Evolutionary conservation across 805 yeast genomes (phyloP).

Genomic region (Cyberlindnera amylophila): DNA sequence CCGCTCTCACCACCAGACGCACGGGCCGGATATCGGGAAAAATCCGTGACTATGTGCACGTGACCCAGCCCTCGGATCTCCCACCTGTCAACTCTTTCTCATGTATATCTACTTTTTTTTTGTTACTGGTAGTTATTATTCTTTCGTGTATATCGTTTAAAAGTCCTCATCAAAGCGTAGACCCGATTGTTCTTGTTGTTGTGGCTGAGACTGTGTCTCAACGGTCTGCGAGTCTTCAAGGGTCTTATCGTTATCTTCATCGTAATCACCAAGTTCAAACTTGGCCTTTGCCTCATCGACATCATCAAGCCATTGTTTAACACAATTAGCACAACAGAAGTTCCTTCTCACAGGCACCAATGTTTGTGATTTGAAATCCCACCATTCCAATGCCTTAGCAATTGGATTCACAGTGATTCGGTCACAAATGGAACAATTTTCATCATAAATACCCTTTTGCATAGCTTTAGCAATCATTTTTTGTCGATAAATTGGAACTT

Average conservation of each 20-base stretch:
- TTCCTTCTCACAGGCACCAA: constrained; percentile 49
- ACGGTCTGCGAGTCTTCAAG: background rate
- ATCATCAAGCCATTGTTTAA: constrained; percentile 29
- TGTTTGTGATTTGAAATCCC: constrained; percentile 53
- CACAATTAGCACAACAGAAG: constrained; percentile 54
- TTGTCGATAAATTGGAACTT: constrained; percentile 44
- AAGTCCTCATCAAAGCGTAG: constrained; percentile 1
- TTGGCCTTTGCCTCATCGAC: constrained; percentile 12
- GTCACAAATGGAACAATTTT: constrained; percentile 50
- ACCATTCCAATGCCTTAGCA: constrained; percentile 63
- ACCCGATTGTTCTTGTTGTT: background rate
- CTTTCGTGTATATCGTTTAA: too few relatives aligned
- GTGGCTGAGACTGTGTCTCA: background rate
- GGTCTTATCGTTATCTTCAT: background rate
- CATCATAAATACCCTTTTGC: constrained; percentile 47
- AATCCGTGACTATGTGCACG: too few relatives aligned
- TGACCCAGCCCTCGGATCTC: background rate
- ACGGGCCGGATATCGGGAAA: background rate
- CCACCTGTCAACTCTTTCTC: background rate
- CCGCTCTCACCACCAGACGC: constrained; percentile 5
- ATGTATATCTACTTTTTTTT: background rate
- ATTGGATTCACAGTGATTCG: constrained; percentile 48
- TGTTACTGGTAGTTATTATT: too few relatives aligned
- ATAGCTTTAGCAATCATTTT: constrained; percentile 46
- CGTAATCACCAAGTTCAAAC: constrained; percentile 1